Conservation (phyloP, 116 monocot genomes). For the Iris pallida region DNA sequence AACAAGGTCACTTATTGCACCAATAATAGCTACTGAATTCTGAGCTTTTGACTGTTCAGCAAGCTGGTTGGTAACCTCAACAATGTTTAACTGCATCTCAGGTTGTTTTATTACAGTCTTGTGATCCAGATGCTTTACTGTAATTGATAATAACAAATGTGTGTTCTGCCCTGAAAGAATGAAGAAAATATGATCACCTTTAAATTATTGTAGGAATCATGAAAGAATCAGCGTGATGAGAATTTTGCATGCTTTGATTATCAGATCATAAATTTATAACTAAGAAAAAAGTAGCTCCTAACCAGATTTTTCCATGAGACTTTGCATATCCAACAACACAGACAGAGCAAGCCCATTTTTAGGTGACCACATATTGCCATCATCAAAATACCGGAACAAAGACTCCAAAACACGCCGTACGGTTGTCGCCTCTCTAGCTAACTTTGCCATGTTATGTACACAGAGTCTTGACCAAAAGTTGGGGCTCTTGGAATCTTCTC, state of each 20-base stretch:
- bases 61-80: constrained; percentile 62
- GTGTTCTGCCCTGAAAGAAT: constrained; percentile 62
- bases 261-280: too few relatives aligned
- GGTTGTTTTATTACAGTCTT: constrained; percentile 67
- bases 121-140: constrained; percentile 92
- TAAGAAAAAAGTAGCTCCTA: constrained; percentile 4
- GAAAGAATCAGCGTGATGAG: not conserved
- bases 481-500: constrained; percentile 66
- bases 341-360: constrained; percentile 56
- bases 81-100: constrained; percentile 67
- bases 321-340: constrained; percentile 71
- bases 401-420: constrained; percentile 78
- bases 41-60: constrained; percentile 54
- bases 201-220: constrained; percentile 9
- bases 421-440: constrained; percentile 90
- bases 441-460: constrained; percentile 78
- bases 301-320: constrained; percentile 73
- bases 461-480: constrained; percentile 91
- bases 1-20: constrained; percentile 72
- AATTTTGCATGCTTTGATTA: not conserved
- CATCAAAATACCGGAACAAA: constrained; percentile 84
- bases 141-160: constrained; percentile 65
- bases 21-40: constrained; percentile 50
- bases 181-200: not conserved
- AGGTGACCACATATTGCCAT: constrained; percentile 63